phyloP scores from a whole-genome alignment of 352 stramenopile genomes.

The Phytophthora melonis region DNA sequence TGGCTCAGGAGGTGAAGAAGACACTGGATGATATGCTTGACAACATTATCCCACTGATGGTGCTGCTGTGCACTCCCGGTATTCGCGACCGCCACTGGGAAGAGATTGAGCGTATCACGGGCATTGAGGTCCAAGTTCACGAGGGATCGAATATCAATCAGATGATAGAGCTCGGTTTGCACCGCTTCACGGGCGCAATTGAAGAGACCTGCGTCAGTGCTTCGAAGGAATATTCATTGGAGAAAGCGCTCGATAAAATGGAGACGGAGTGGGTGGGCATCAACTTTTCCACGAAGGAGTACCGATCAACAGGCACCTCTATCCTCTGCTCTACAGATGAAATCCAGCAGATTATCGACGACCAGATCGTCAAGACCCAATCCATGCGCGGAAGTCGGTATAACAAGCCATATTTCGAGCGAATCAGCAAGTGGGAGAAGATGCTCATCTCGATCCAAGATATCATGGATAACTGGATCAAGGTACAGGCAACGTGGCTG shows the following conservation, averaged over 20 bases:
- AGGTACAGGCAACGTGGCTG: slow-evolving; percentile 94
- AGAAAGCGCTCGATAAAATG: slow-evolving; percentile 95
- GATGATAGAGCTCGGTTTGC: slow-evolving; percentile 89
- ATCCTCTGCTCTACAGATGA: slow-evolving; percentile 91
- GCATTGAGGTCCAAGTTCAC: slow-evolving; percentile 90
- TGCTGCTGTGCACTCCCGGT: slow-evolving; percentile 92
- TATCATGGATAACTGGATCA: slow-evolving; percentile 96
- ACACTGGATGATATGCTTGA: slow-evolving; percentile 88
- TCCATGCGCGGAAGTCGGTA: slow-evolving; percentile 95
- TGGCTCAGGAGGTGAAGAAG: slow-evolving; percentile 86
- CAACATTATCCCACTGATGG: slow-evolving; percentile 93
- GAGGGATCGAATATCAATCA: slow-evolving; percentile 93
- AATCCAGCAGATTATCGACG: slow-evolving; percentile 94
- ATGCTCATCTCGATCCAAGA: slow-evolving; percentile 92
- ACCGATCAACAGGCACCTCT: slow-evolving; percentile 94
- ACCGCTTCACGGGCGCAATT: slow-evolving; percentile 89
- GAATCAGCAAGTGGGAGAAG: slow-evolving; percentile 91
- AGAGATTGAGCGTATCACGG: slow-evolving; percentile 90
- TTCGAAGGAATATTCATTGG: slow-evolving; percentile 95
- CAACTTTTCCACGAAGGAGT: slow-evolving; percentile 94
- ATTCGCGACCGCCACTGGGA: slow-evolving; percentile 94
- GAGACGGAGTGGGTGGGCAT: slow-evolving; percentile 92
- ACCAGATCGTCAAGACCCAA: slow-evolving; percentile 97
- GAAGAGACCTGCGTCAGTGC: slow-evolving; percentile 94
- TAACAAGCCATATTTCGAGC: slow-evolving; percentile 93